A percentile compares a stretch with the other conserved stretches of the same genome.
phyloP scores from a whole-genome alignment of 306 rosid species.

The Quercus dentata region DNA sequence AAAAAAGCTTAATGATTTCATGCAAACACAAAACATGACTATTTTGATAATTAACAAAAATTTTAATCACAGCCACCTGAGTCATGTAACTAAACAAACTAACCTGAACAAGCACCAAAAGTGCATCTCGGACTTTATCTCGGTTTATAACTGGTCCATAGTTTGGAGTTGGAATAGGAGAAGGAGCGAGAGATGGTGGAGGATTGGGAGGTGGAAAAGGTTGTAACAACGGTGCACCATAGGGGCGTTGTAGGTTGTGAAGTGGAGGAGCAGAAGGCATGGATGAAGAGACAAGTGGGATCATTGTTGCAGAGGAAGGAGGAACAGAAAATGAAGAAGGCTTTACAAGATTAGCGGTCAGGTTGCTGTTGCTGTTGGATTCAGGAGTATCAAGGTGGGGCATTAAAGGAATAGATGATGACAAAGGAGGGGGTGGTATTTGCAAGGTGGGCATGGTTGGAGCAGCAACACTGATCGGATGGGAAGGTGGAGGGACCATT shows the following conservation, averaged over 20 bases:
- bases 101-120: constrained; percentile 59
- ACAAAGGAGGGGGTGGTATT: constrained; percentile 27
- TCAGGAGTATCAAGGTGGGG: constrained; percentile 39
- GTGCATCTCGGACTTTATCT: constrained; percentile 56
- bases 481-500: constrained; percentile 25
- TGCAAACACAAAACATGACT: background rate
- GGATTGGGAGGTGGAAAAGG: constrained; percentile 59
- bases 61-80: background rate
- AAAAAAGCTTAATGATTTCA: background rate
- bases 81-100: constrained; percentile 23
- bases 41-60: background rate
- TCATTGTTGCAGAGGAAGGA: constrained; percentile 37
- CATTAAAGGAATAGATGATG: constrained; percentile 35
- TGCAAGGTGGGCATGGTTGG: constrained; percentile 42
- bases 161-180: constrained; percentile 31
- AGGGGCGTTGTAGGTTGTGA: constrained; percentile 41
- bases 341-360: constrained; percentile 43
- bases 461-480: constrained; percentile 34
- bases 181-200: constrained; percentile 53
- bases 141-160: constrained; percentile 42
- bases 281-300: constrained; percentile 34
- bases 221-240: constrained; percentile 53
- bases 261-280: constrained; percentile 46
- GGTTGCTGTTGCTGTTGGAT: constrained; percentile 31
- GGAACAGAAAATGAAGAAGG: constrained; percentile 49